Base-by-base conservation (phyloP, 2,329 filamentous ascomycete genomes). In the Fusarium sp. region DNA sequence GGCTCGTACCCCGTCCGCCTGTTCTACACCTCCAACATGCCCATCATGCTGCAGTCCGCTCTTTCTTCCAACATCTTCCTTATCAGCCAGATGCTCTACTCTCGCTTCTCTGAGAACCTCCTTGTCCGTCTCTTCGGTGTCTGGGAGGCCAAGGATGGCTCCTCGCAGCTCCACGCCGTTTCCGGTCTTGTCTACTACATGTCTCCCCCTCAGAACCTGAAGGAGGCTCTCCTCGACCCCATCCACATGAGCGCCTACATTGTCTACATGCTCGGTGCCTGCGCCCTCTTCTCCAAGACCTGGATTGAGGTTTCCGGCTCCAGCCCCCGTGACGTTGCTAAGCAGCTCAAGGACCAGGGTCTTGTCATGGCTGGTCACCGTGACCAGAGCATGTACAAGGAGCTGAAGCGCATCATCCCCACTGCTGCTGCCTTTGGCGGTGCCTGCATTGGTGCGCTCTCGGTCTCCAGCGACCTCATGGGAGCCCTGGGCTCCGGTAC, bases 21-120 rank as follows among this genome's bases (percentile, higher is more conserved):
- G 70, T 99, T 99, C 92, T 99, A 99, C 89, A 99, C 97, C 83
- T 98, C 95, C 85, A 99, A 99, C 93, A 99, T 99, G 97, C 97
- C 97, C 83, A 99, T 99, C 87, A 99, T 99, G 97, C 90, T 99
- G 84, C 97, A 99, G 89, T 98, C 96, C 57, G 97, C 97, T 79
- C 91, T 99, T 78, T 98, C 95, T 78, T 98, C 96, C 90, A 99
- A 99, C 90, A 91, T 99, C 86, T 99, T 99, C 92, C 89, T 99
- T 76, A 95, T 99, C 87, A 97, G 94, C 84, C 97, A 99, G 90
- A 98, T 98, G 95, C 92, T 99, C 78, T 98, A 97, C 92, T 97
- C 94, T 73, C 95, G 96, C 85, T 98, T 99, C 90, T 97, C 95
- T 56, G 97, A 99, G 88, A 99, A 99, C 90, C 93, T 99, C 73